Evolutionary conservation across 371 early-diverging fungal species (phyloP).

Genomic region (Syncephalis fuscata): DNA sequence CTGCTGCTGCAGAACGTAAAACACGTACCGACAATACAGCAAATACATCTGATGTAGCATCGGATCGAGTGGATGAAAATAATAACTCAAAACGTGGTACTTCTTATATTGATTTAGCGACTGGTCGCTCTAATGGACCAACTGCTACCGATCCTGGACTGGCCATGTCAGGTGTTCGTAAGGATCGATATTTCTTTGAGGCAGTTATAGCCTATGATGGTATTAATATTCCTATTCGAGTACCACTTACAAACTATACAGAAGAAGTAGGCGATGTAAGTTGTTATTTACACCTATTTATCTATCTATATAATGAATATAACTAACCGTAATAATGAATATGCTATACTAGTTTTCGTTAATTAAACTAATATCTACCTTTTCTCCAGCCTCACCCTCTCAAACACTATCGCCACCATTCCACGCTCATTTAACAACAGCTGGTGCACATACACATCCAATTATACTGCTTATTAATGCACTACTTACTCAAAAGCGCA

Average conservation of each 20-base stretch:
- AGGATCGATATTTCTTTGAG: constrained; percentile 74
- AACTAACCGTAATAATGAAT: background rate
- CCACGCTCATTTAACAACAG: constrained; percentile 79
- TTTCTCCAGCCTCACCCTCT: constrained; percentile 24
- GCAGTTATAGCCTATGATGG: constrained; percentile 67
- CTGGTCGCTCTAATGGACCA: constrained; percentile 21
- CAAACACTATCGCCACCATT: constrained; percentile 35
- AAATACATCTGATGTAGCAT: constrained; percentile 4
- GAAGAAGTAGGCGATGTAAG: constrained; percentile 88
- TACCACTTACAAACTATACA: constrained; percentile 65
- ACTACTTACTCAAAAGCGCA: constrained; percentile 75
- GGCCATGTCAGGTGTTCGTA: constrained; percentile 23
- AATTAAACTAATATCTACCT: constrained; percentile 54
- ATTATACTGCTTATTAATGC: constrained; percentile 76
- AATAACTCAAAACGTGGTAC: constrained; percentile 17
- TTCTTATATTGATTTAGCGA: constrained; percentile 31
- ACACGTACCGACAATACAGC: background rate
- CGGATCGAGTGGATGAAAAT: constrained; percentile 8
- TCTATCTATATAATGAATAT: background rate
- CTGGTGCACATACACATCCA: constrained; percentile 66
- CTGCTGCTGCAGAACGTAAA: constrained; percentile 12
- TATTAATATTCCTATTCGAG: constrained; percentile 66
- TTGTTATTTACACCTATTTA: constrained; percentile 1
- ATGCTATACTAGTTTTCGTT: constrained; percentile 60
- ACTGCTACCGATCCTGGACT: constrained; percentile 6